phyloP scores from a whole-genome alignment of 495 filamentous ascomycete species.

The Polyplosphaeria fusca region DNA sequence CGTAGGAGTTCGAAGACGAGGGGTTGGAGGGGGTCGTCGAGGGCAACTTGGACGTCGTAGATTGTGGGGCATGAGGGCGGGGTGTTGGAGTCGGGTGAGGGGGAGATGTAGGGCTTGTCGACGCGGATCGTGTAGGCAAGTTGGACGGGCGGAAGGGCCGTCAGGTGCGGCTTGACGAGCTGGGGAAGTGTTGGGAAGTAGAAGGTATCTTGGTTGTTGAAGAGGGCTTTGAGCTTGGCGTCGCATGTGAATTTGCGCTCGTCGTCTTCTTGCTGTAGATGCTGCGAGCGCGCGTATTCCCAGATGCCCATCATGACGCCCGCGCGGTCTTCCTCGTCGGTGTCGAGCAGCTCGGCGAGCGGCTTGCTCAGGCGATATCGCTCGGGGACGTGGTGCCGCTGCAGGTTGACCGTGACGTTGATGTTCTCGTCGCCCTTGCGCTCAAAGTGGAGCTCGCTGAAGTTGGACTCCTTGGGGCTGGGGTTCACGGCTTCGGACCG shows the following conservation, averaged over 20 bases:
- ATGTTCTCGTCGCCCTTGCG: constrained; percentile 86
- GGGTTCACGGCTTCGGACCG: constrained; percentile 51
- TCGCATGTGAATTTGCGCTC: constrained; percentile 89
- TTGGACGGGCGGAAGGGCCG: constrained; percentile 74
- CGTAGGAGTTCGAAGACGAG: constrained; percentile 62
- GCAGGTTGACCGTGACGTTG: constrained; percentile 85
- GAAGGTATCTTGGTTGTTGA: constrained; percentile 65
- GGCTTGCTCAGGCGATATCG: constrained; percentile 72
- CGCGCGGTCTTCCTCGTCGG: constrained; percentile 77
- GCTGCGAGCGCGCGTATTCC: constrained; percentile 88
- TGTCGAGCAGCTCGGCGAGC: constrained; percentile 82
- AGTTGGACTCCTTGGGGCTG: constrained; percentile 58
- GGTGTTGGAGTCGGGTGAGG: constrained; percentile 47
- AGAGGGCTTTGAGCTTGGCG: constrained; percentile 71
- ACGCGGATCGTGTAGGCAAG: constrained; percentile 92
- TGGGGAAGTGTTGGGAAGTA: constrained; percentile 88
- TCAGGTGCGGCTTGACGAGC: constrained; percentile 68
- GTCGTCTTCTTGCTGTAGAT: constrained; percentile 88
- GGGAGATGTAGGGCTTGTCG: constrained; percentile 65
- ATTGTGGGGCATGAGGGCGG: constrained; percentile 52
- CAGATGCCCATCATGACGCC: constrained; percentile 86
- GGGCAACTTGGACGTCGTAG: constrained; percentile 81
- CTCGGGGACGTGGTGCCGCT: constrained; percentile 80
- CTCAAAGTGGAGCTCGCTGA: constrained; percentile 89
- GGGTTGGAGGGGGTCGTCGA: constrained; percentile 76